phyloP scores from a whole-genome alignment of 2,329 filamentous ascomycete species.

The Fusarium sterilihyphosum region DNA sequence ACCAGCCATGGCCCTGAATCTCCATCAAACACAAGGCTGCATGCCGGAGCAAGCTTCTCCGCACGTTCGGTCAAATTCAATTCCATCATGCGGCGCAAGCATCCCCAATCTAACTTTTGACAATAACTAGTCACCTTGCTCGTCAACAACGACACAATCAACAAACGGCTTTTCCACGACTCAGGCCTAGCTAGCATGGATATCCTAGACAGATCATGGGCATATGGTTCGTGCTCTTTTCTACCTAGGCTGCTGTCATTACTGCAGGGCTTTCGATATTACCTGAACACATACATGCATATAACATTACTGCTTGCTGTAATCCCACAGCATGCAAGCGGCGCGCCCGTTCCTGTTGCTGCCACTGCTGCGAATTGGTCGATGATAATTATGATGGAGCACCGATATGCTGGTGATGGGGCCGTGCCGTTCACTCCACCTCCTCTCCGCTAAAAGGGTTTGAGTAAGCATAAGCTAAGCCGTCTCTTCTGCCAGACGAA shows the following conservation, averaged over 20 bases:
- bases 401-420: slow-evolving; percentile 35
- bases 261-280: slow-evolving; percentile 28
- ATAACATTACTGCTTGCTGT: slow-evolving; percentile 4
- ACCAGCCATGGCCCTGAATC: slow-evolving; percentile 30
- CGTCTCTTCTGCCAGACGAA: slow-evolving; percentile 33
- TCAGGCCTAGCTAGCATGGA: slow-evolving; percentile 19
- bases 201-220: slow-evolving; percentile 13
- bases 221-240: slow-evolving; percentile 39
- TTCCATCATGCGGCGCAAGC: slow-evolving; percentile 32
- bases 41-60: slow-evolving; percentile 38
- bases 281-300: slow-evolving; percentile 6
- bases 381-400: slow-evolving; percentile 26
- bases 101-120: slow-evolving; percentile 28
- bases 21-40: slow-evolving; percentile 35
- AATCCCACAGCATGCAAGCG: slow-evolving; percentile 16
- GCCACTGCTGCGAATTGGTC: slow-evolving; percentile 24
- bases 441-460: slow-evolving; percentile 37
- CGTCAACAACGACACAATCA: slow-evolving; percentile 10
- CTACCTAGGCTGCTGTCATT: slow-evolving; percentile 30
- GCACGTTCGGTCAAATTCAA: slow-evolving; percentile 40
- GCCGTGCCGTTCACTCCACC: slow-evolving; percentile 38
- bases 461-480: slow-evolving; percentile 45
- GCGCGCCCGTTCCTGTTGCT: slow-evolving; percentile 22
- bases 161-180: slow-evolving; percentile 13
- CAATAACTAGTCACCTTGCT: slow-evolving; percentile 12